Percentiles rank a stretch among this genome's conserved stretches.
phyloP scores from a whole-genome alignment of 495 filamentous ascomycete genomes.

The Monascus purpureus region DNA sequence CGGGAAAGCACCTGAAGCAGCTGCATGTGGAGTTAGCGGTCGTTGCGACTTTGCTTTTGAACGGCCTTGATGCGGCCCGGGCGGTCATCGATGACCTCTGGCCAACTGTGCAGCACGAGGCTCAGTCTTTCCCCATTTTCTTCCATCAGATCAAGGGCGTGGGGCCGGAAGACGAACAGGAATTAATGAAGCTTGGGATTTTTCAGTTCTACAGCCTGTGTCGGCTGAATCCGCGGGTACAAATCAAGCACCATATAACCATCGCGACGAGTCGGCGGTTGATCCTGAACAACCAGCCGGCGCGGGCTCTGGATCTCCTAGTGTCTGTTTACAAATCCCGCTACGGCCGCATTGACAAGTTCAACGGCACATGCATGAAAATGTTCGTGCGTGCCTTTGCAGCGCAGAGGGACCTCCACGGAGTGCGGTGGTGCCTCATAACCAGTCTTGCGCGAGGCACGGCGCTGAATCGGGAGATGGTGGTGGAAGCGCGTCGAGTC shows the following conservation, averaged over 20 bases:
- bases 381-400: slow-evolving; percentile 27
- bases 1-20: slow-evolving; percentile 15
- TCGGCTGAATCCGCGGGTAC: slow-evolving; percentile 12
- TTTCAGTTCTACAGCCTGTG: slow-evolving; percentile 29
- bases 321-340: slow-evolving; percentile 25
- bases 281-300: slow-evolving; percentile 10
- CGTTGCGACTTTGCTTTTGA: slow-evolving; percentile 21
- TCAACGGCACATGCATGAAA: slow-evolving; percentile 28
- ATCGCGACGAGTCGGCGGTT: slow-evolving; percentile 15
- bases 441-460: slow-evolving; percentile 20
- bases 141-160: slow-evolving; percentile 24
- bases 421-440: slow-evolving; percentile 31
- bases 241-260: slow-evolving; percentile 23
- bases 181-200: slow-evolving; percentile 22
- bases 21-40: slow-evolving; percentile 24
- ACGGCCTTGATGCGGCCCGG: slow-evolving; percentile 18
- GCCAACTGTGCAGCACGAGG: slow-evolving; percentile 8
- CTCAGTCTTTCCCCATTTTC: slow-evolving; percentile 19
- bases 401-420: slow-evolving; percentile 13
- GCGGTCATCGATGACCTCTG: slow-evolving; percentile 19
- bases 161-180: slow-evolving; percentile 7
- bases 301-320: slow-evolving; percentile 20
- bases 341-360: slow-evolving; percentile 16
- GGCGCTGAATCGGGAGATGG: slow-evolving; percentile 15
- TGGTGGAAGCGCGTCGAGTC: slow-evolving; percentile 20